Evolutionary conservation across 306 rosid genomes (phyloP).

Genomic region (Glycine latifolia): DNA sequence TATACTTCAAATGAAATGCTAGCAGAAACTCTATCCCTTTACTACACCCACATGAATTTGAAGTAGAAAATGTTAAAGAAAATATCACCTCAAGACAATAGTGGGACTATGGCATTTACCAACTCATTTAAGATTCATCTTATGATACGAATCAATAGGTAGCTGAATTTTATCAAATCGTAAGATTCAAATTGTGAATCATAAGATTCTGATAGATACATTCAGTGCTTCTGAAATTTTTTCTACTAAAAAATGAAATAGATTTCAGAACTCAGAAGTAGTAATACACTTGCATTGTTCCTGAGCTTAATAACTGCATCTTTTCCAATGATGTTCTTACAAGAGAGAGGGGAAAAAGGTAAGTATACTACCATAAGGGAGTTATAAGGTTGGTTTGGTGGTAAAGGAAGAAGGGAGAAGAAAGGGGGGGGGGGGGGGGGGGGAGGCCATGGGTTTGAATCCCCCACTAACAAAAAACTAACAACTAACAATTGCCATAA

Average conservation of each 20-base stretch:
- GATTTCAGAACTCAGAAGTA: neutral
- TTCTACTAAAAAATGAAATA: neutral
- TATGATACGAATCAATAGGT: no score
- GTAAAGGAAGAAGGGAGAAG: no score
- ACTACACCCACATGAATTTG: constrained; percentile 22
- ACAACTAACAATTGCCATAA: no score
- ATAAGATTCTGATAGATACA: neutral
- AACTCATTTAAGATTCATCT: neutral
- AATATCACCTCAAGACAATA: constrained; percentile 7
- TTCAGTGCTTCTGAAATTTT: neutral
- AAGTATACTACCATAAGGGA: constrained; percentile 5
- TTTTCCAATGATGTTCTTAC: neutral
- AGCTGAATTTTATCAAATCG: no score
- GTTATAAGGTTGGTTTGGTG: no score
- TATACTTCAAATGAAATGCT: constrained; percentile 15
- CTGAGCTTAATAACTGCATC: neutral
- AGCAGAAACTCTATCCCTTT: constrained; percentile 27
- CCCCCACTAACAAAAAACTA: no score
- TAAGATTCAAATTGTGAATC: no score
- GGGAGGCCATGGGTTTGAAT: no score
- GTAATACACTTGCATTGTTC: neutral
- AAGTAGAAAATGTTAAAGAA: constrained; percentile 22
- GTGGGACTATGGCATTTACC: constrained; percentile 7
- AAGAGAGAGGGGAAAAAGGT: neutral
- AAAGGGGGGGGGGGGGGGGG: no score